Evolutionary conservation across 805 yeast genomes (phyloP), one percentile per base, ranked within the genome.

Genomic region (Ogataea pini): DNA sequence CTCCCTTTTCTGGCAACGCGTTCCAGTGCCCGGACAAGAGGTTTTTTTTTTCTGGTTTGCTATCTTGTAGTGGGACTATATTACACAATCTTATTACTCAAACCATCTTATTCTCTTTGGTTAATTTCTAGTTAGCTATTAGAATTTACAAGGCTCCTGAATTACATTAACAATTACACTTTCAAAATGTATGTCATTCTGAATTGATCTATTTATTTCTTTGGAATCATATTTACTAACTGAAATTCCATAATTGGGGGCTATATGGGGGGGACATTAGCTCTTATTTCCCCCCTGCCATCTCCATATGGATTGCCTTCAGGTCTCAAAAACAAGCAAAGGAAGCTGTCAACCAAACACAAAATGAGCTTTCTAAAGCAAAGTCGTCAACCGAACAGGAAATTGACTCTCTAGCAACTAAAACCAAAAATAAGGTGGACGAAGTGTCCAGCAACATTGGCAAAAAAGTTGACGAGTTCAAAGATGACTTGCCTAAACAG

Each of bases 401-500:
- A 13, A 32, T 53, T 36, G 60, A 55, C 42, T 50, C 54, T 9
- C 31, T 50, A 3, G 42, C 60, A 10, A 40, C 51, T 17, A 46
- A 52, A 34, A 46, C 56, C 40, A 55, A 55, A 46, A 12, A 50
- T 37, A 55, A 48, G 45, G 32, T 51, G 13, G 56, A 55, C 34
- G 50, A 51, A 29, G 27, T 51, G 27, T 53, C 57, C 19, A 24
- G 24, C 44, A 48, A 46, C 36, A 14, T 53, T 36, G 43, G 51
- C 32, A 52, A 52, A 37, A 55, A 52, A 44, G 52, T 55, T 39
- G 59, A 55, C 43, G 57, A 55, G 17, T 39, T 55, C 37, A 52
- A 55, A 38, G 56, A 55, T 19, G 59, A 55, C 17, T 25, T 56
- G 25, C 60, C 61, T 10, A 47, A 46, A 13, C 44, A 45, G 36